A percentile compares a stretch with the other conserved stretches of the same genome.
Evolutionary conservation across 164 flowering plant species (phyloP).

Genomic region (Hamamelis virginiana): DNA sequence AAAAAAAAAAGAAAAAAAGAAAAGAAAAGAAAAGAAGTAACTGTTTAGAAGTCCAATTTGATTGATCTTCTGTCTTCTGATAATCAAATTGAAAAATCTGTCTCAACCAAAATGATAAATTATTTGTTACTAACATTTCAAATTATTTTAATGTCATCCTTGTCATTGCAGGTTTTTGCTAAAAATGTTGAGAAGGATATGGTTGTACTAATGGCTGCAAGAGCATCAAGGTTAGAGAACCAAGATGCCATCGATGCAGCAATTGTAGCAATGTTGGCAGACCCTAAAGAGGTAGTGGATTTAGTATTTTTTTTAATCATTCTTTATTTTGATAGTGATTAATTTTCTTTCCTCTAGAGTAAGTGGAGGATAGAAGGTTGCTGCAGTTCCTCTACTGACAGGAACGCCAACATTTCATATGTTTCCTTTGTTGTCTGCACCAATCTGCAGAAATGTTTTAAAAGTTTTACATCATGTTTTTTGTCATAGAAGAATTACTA

Average conservation of each 20-base stretch:
- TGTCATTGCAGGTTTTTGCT: conserved; percentile 43
- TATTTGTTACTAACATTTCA: not conserved
- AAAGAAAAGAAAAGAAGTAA: not conserved
- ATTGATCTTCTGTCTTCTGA: not conserved
- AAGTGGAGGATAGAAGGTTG: not conserved
- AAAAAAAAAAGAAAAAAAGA: not conserved
- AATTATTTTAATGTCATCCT: not conserved
- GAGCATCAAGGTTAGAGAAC: conserved; percentile 68
- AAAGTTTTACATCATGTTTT: too few relatives aligned
- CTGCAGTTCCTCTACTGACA: too few relatives aligned
- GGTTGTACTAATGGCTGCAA: conserved; percentile 67
- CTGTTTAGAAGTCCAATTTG: not conserved
- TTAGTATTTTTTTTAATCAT: not conserved
- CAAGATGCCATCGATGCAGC: conserved; percentile 74
- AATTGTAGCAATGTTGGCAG: conserved; percentile 57
- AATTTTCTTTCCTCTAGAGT: not conserved
- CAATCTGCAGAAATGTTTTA: too few relatives aligned
- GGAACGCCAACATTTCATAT: too few relatives aligned
- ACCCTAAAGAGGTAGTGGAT: conserved; percentile 58
- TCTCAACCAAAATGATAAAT: not conserved
- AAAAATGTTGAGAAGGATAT: conserved; percentile 51
- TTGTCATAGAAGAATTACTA: too few relatives aligned
- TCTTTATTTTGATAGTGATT: not conserved
- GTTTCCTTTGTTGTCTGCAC: too few relatives aligned
- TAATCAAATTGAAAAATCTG: not conserved